These are phyloP conservation scores for Drosera capensis DNA, from an alignment of 148 eudicot genomes.

Conservation along the genomic window DNA sequence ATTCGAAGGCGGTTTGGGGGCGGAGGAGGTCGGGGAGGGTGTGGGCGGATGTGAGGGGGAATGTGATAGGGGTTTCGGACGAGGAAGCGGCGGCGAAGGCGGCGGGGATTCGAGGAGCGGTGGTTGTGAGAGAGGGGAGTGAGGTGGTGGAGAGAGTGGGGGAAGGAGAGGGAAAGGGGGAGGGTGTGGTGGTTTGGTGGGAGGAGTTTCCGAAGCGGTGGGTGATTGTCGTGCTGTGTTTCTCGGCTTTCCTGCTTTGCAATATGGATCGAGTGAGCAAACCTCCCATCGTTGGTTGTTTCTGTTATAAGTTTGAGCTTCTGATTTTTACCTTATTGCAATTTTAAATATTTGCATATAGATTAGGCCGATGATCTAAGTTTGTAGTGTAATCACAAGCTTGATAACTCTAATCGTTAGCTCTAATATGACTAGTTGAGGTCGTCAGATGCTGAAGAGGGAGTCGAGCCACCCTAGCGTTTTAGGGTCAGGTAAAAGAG, in stretches of 20 bases:
- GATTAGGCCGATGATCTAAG: no score
- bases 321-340: neutral
- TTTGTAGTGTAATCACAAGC: no score
- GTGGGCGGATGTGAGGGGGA: slow-evolving; percentile 44
- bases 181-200: slow-evolving; percentile 34
- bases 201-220: slow-evolving; percentile 83
- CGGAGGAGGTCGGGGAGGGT: slow-evolving; percentile 24
- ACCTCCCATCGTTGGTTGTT: neutral
- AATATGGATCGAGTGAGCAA: slow-evolving; percentile 98
- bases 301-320: neutral
- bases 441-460: no score
- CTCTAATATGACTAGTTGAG: no score
- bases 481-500: no score
- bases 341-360: neutral
- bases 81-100: slow-evolving; percentile 18
- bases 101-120: slow-evolving; percentile 6
- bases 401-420: no score
- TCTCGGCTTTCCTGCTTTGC: slow-evolving; percentile 87
- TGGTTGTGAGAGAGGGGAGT: slow-evolving; percentile 7
- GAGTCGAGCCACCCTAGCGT: no score
- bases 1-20: slow-evolving; percentile 14
- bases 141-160: slow-evolving; percentile 9
- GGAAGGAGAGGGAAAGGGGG: neutral
- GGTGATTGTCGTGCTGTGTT: slow-evolving; percentile 70
- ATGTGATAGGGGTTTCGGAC: slow-evolving; percentile 21